These are phyloP conservation scores for Trapa bicornis DNA, from an alignment of 345 rosid species.

Conservation along the genomic window DNA sequence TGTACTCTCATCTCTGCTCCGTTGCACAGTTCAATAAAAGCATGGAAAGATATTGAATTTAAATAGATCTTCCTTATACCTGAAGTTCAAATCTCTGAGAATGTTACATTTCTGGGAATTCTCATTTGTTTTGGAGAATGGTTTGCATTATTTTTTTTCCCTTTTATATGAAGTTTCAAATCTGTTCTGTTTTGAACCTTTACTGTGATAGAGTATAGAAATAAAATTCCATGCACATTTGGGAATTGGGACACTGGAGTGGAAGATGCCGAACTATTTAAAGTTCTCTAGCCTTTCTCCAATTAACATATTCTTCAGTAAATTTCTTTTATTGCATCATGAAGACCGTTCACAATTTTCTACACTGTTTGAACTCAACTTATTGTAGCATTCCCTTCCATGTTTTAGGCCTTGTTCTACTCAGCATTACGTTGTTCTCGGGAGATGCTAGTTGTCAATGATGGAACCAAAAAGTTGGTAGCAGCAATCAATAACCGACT, in stretches of 20 bases:
- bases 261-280: too few relatives aligned
- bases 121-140: not conserved
- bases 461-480: constrained; percentile 66
- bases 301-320: not conserved
- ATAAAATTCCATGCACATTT: too few relatives aligned
- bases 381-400: not conserved
- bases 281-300: not conserved
- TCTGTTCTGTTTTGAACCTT: not conserved
- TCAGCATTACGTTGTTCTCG: constrained; percentile 78
- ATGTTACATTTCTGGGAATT: not conserved
- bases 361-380: not conserved
- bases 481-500: constrained; percentile 77
- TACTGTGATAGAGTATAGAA: not conserved
- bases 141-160: not conserved
- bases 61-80: too few relatives aligned
- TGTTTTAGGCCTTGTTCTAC: constrained; percentile 70
- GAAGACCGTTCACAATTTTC: not conserved
- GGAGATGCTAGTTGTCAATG: constrained; percentile 77
- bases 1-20: not conserved
- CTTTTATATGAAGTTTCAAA: not conserved
- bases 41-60: too few relatives aligned
- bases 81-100: not conserved
- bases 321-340: not conserved
- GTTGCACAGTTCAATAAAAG: too few relatives aligned
- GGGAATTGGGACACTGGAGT: too few relatives aligned